Percentiles rank a stretch among this genome's conserved stretches.
Evolutionary conservation across 441 rosid species (phyloP).

Genomic region (Adansonia rubrostipa): DNA sequence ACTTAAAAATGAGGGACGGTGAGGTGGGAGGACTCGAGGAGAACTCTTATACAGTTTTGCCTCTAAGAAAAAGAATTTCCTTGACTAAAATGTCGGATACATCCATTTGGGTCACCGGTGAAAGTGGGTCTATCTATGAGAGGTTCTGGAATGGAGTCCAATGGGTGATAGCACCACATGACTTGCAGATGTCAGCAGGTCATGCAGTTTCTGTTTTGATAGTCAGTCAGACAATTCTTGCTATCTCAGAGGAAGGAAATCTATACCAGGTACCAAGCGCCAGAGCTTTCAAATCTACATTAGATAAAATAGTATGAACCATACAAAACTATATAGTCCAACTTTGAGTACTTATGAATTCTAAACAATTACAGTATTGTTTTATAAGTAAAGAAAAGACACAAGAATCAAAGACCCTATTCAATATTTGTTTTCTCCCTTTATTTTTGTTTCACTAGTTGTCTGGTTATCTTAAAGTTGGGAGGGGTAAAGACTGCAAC

Average conservation of each 20-base stretch:
- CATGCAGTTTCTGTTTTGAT: slow-evolving; percentile 50
- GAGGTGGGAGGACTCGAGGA: slow-evolving; percentile 32
- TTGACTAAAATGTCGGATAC: slow-evolving; percentile 64
- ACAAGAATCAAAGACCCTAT: slow-evolving; percentile 10
- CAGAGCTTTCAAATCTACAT: slow-evolving; percentile 13
- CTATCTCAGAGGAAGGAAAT: slow-evolving; percentile 61
- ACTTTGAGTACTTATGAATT: background rate
- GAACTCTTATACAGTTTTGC: slow-evolving; percentile 35
- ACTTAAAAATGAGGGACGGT: slow-evolving; percentile 29
- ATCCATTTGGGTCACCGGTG: slow-evolving; percentile 74
- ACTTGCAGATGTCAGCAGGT: slow-evolving; percentile 54
- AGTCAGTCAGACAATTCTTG: slow-evolving; percentile 69
- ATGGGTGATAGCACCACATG: slow-evolving; percentile 77
- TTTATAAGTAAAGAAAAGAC: background rate
- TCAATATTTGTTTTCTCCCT: background rate
- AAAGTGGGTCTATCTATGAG: slow-evolving; percentile 71
- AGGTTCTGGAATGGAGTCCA: slow-evolving; percentile 82
- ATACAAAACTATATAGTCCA: background rate
- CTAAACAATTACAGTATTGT: background rate
- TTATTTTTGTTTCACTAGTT: background rate
- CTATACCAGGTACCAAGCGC: slow-evolving; percentile 57
- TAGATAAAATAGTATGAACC: background rate
- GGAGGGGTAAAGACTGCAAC: background rate
- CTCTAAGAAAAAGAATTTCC: slow-evolving; percentile 64
- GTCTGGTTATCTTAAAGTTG: background rate